A percentile compares a stretch with the other conserved stretches of the same genome.
Evolutionary conservation across 257 asterid genomes (phyloP).

Genomic region (Penstemon newberryi): DNA sequence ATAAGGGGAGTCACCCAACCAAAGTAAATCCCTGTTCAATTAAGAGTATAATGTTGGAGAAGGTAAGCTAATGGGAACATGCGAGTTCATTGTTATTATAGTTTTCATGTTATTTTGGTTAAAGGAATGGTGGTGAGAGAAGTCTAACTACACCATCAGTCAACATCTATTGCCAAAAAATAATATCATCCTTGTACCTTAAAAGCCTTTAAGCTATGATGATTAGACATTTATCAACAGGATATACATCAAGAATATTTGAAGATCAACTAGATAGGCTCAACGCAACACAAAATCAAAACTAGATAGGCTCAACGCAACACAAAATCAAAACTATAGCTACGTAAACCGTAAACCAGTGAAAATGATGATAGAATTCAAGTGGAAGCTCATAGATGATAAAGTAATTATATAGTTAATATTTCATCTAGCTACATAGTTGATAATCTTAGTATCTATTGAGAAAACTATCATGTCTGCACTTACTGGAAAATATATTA

Average conservation of each 20-base stretch:
- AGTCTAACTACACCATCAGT: not conserved
- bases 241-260: conserved; percentile 2
- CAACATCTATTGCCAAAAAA: not conserved
- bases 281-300: too few relatives aligned
- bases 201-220: not conserved
- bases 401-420: not conserved
- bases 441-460: not conserved
- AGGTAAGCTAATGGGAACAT: conserved; percentile 4
- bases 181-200: not conserved
- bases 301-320: not conserved
- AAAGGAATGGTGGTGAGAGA: not conserved
- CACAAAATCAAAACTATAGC: not conserved
- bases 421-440: not conserved
- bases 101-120: conserved; percentile 3
- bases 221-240: not conserved
- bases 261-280: conserved; percentile 6
- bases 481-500: conserved; percentile 64
- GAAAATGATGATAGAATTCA: conserved; percentile 1
- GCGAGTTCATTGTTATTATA: not conserved
- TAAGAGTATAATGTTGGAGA: conserved; percentile 17
- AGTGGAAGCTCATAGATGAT: not conserved
- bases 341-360: not conserved
- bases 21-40: conserved; percentile 54
- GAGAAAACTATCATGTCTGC: conserved; percentile 12
- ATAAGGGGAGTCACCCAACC: conserved; percentile 90